phyloP scores from a whole-genome alignment of 2,329 filamentous ascomycete genomes.

The Talaromyces pinophilus region DNA sequence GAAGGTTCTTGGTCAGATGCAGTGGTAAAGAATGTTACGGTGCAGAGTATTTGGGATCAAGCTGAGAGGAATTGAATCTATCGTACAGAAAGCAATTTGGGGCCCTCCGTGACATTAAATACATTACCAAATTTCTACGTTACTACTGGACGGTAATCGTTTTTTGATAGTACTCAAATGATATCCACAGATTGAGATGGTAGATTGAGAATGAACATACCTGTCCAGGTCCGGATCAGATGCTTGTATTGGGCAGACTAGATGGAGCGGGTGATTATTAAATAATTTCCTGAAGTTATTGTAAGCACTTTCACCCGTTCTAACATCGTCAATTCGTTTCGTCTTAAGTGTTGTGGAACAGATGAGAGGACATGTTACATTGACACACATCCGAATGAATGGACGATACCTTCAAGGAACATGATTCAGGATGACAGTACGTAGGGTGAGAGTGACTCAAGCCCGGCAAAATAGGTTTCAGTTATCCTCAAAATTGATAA shows the following conservation, averaged over 20 bases:
- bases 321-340: not conserved
- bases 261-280: no score
- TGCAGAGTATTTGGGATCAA: slow-evolving; percentile 56
- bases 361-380: not conserved
- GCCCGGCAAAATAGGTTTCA: no score
- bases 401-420: not conserved
- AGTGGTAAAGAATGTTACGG: slow-evolving; percentile 53
- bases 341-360: not conserved
- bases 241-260: no score
- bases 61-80: not conserved
- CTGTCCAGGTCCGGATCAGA: not conserved
- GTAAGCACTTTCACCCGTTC: not conserved
- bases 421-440: not conserved
- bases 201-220: not conserved
- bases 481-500: not conserved
- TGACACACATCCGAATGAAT: not conserved
- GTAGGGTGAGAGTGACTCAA: not conserved
- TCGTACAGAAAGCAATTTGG: not conserved
- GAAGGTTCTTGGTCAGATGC: slow-evolving; percentile 46
- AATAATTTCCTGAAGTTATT: no score
- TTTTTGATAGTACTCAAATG: not conserved
- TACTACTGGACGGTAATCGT: not conserved
- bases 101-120: not conserved
- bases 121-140: not conserved
- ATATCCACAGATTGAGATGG: not conserved